Conservation (phyloP, 257 asterid species). For the Cynanchum wilfordii region DNA sequence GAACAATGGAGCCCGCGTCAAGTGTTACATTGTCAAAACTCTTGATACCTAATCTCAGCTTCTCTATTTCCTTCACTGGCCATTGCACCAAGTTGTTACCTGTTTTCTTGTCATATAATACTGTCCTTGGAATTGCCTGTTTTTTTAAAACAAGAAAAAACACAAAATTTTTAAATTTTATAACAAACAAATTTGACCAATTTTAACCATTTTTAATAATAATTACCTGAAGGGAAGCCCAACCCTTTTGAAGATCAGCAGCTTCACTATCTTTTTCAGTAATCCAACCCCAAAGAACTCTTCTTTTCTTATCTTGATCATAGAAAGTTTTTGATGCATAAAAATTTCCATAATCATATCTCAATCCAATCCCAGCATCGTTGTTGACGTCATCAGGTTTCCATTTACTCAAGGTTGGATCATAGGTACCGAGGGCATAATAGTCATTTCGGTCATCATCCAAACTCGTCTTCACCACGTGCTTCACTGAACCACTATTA, state of each 20-base stretch:
- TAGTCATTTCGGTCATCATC: conserved; percentile 78
- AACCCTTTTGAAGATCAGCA: conserved; percentile 59
- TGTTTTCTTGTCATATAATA: conserved; percentile 52
- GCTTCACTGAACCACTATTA: conserved; percentile 54
- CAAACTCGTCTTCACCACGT: conserved; percentile 66
- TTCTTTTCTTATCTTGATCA: conserved; percentile 57
- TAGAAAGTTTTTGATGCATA: conserved; percentile 84
- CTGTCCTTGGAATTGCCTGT: conserved; percentile 64
- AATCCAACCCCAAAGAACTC: conserved; percentile 86
- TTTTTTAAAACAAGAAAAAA: background rate
- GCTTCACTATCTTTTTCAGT: conserved; percentile 67
- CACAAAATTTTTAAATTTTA: background rate
- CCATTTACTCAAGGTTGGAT: conserved; percentile 37
- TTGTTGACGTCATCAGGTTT: conserved; percentile 50
- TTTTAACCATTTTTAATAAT: no score
- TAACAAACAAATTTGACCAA: background rate
- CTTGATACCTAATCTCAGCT: conserved; percentile 32
- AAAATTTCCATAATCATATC: conserved; percentile 73
- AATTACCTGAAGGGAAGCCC: conserved; percentile 74
- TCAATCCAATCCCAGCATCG: conserved; percentile 66
- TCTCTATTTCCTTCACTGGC: conserved; percentile 82
- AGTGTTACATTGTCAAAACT: conserved; percentile 37
- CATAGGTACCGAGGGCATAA: conserved; percentile 63
- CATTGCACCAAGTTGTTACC: conserved; percentile 57
- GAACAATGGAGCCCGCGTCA: conserved; percentile 41